Base-by-base conservation (phyloP, 805 yeast species). In the Yamadazyma insecticola region DNA sequence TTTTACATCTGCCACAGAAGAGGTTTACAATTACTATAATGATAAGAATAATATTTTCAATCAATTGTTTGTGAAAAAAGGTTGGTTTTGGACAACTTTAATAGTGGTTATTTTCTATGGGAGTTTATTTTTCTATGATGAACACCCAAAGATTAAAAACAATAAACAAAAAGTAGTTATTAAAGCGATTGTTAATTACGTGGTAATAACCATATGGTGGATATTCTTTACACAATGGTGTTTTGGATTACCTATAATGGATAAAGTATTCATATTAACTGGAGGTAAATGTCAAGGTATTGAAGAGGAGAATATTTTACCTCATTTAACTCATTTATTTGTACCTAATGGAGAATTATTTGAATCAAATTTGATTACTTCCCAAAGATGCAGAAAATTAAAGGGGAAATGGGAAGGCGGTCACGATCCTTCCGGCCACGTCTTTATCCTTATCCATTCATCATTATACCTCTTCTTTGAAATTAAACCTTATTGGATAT, bases 391-490 rank as follows among this genome's bases (percentile, higher is more conserved):
- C 46, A 47, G 66, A 14, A 41, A 42, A 24, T 36, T 62, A 73
- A 92, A 52, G 56, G 92, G 52, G 30, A 50, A 38, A 17, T 72
- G 48, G 87, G 78, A 30, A 81, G 97, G 96, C 1, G 98, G 98
- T 0, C 96, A 87, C 51, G 98, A 92, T 60, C 96, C 97, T 4
- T 81, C 90, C 39, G 98, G 98, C 0, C 98, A 92, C 51, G 81
- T 86, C 1, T 92, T 89, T 46, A 53, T 92, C 24, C 60, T 90
- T 26, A 70, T 81, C 4, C 82, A 81, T 36, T 68, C 85, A 6
- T 72, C 81, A 18, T 51, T 81, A 33, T 72, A 82, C 35, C 48
- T 90, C 41, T 63, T 83, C 48, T 76, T 76, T 34, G 96, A 89
- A 50, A 50, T 75, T 6, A 37, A 66, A 14, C 77, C 38, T 27